Base-by-base conservation (phyloP, 2,329 filamentous ascomycete genomes). In the Emmonsia crescens region DNA sequence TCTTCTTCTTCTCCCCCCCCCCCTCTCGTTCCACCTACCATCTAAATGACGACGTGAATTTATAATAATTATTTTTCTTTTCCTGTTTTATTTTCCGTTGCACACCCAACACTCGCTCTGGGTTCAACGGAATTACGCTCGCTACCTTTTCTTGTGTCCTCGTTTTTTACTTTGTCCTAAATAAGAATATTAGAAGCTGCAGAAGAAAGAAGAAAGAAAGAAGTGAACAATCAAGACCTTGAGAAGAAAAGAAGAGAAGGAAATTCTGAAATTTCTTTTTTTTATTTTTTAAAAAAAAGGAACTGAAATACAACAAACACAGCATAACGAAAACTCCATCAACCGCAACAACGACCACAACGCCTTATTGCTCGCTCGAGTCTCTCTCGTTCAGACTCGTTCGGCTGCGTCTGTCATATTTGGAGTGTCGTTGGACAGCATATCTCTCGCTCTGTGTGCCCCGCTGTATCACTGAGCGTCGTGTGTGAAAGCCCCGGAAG, bases 41-140 rank as follows among this genome's bases (percentile, higher is more conserved):
- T 54, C 62, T 54, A 65, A 63, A 57, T 57, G 55, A 57, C 55
- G 55, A 57, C 55, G 29, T 57, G 55, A 57, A 27, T 6, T 57
- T 44, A 57, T 57, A 57, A 44, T 57, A 57, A 29, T 57, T 44
- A 27, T 42, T 57, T 57, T 61, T 57, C 59, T 52, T 59, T 62
- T 61, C 59, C 59, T 59, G 29, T 58, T 54, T 38, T 49, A 3
- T 24, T 38, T 46, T 56, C 33, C 59, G 59, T 49, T 60, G 46
- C 31, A 46, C 49, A 54, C 49, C 59, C 68, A 54, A 71, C 73
- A 69, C 69, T 74, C 72, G 72, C 72, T 66, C 71, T 69, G 51
- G 67, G 68, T 68, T 70, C 70, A 68, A 71, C 64, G 64, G 68
- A 71, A 71, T 67, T 68, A 75, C 73, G 68, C 71, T 75, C 73